phyloP scores from a whole-genome alignment of 495 filamentous ascomycete genomes.

The Polyplosphaeria fusca region DNA sequence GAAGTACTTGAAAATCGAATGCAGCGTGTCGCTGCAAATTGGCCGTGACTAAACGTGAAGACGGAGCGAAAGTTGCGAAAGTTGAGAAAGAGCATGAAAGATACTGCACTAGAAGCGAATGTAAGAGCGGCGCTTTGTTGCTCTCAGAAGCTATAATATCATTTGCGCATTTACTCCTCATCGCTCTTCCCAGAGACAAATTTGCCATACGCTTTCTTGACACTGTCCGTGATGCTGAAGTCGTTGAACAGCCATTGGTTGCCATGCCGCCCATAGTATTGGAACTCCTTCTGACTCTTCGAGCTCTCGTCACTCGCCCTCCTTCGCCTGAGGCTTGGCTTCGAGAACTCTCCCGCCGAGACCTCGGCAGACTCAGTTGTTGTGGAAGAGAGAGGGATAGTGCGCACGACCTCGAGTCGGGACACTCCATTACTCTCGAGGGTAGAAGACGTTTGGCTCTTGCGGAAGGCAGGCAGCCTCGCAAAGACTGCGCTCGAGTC shows the following conservation, averaged over 20 bases:
- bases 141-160: too few species aligned
- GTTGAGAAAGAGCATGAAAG: too few species aligned
- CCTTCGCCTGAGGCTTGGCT: constrained; percentile 3
- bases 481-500: not conserved
- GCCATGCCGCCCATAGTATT: constrained; percentile 25
- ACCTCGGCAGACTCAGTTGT: constrained; percentile 4
- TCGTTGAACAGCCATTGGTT: constrained; percentile 35
- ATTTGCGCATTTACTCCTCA: too few species aligned
- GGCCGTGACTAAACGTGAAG: too few species aligned
- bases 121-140: too few species aligned
- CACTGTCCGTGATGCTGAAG: constrained; percentile 13
- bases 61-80: too few species aligned
- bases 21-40: too few species aligned
- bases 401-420: constrained; percentile 5
- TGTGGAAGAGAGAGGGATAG: not conserved
- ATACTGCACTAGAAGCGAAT: too few species aligned
- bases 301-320: constrained; percentile 8
- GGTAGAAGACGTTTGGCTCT: constrained; percentile 4
- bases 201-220: constrained; percentile 24
- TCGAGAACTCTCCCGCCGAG: constrained; percentile 11
- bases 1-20: too few species aligned
- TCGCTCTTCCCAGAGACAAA: constrained; percentile 15
- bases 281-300: constrained; percentile 22
- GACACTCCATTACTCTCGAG: not conserved
- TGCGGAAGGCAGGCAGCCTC: constrained; percentile 11